A percentile compares a stretch with the other conserved stretches of the same genome.
phyloP scores from a whole-genome alignment of 2,329 filamentous ascomycete species.

The Hypoxylon sp. region DNA sequence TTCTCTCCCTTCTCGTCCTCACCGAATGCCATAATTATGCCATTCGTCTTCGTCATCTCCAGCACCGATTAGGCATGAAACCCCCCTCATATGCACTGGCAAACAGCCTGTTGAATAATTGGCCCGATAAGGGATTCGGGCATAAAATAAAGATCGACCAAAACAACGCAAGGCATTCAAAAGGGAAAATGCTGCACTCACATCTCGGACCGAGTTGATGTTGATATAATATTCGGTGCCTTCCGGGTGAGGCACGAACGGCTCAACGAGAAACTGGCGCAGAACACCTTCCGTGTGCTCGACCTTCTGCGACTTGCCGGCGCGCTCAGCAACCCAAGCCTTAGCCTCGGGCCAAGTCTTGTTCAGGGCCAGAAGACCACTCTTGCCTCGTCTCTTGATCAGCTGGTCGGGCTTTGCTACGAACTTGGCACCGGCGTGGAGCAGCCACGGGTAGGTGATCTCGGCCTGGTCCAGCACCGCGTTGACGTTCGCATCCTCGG shows the following conservation, averaged over 20 bases:
- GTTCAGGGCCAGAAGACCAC: constrained; percentile 93
- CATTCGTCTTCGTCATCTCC: constrained; percentile 6
- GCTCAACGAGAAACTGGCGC: constrained; percentile 96
- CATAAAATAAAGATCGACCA: constrained; percentile 28
- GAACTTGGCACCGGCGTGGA: constrained; percentile 84
- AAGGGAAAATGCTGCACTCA: constrained; percentile 63
- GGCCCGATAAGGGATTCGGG: constrained; percentile 13
- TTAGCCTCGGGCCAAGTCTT: constrained; percentile 95
- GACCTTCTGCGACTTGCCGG: constrained; percentile 90
- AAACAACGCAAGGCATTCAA: constrained; percentile 16
- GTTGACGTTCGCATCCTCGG: constrained; percentile 83
- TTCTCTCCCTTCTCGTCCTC: no score
- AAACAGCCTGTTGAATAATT: constrained; percentile 9
- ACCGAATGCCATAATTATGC: constrained; percentile 2
- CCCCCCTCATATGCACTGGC: constrained; percentile 15
- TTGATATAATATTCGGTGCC: constrained; percentile 99
- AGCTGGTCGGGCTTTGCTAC: constrained; percentile 99
- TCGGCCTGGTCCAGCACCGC: constrained; percentile 94
- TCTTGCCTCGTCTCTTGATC: constrained; percentile 99
- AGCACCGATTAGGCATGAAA: background rate
- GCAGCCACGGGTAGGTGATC: constrained; percentile 95
- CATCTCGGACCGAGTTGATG: constrained; percentile 99
- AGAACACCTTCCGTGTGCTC: constrained; percentile 89
- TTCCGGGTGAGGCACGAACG: constrained; percentile 93
- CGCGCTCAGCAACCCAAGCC: constrained; percentile 91